Evolutionary conservation across 2,329 filamentous ascomycete genomes (phyloP).

Genomic region (Septoria linicola): DNA sequence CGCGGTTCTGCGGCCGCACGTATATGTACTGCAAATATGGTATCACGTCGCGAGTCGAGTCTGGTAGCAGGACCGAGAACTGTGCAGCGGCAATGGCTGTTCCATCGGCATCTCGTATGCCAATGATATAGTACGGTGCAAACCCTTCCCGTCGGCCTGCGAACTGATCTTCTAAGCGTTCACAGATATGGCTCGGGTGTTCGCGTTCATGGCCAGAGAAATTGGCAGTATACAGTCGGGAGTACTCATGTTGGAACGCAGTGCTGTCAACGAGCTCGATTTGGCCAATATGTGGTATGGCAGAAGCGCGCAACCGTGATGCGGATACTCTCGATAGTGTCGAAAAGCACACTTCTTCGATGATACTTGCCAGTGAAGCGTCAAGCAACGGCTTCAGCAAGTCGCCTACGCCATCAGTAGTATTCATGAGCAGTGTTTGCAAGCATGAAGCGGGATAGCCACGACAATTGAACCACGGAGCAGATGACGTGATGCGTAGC

Average conservation of each 20-base stretch:
- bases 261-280: slow-evolving; percentile 25
- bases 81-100: slow-evolving; percentile 28
- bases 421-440: not conserved
- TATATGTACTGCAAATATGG: slow-evolving; percentile 33
- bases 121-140: slow-evolving; percentile 25
- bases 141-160: slow-evolving; percentile 16
- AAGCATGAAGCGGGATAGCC: not conserved
- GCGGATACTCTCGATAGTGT: slow-evolving; percentile 19
- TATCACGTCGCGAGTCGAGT: slow-evolving; percentile 16
- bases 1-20: slow-evolving; percentile 22
- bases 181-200: slow-evolving; percentile 22
- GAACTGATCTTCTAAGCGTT: slow-evolving; percentile 22
- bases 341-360: slow-evolving; percentile 15
- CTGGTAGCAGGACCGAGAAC: slow-evolving; percentile 25
- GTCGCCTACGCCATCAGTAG: slow-evolving; percentile 17
- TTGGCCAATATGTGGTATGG: slow-evolving; percentile 22
- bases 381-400: slow-evolving; percentile 15
- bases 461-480: too few species aligned
- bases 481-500: too few species aligned
- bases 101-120: slow-evolving; percentile 23
- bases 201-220: slow-evolving; percentile 28
- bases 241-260: slow-evolving; percentile 20
- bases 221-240: slow-evolving; percentile 20
- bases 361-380: slow-evolving; percentile 3
- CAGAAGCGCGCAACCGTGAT: slow-evolving; percentile 16